Percentiles rank a stretch among this genome's conserved stretches.
Evolutionary conservation across 2,329 filamentous ascomycete species (phyloP).

Genomic region (Colletotrichum spinosum): DNA sequence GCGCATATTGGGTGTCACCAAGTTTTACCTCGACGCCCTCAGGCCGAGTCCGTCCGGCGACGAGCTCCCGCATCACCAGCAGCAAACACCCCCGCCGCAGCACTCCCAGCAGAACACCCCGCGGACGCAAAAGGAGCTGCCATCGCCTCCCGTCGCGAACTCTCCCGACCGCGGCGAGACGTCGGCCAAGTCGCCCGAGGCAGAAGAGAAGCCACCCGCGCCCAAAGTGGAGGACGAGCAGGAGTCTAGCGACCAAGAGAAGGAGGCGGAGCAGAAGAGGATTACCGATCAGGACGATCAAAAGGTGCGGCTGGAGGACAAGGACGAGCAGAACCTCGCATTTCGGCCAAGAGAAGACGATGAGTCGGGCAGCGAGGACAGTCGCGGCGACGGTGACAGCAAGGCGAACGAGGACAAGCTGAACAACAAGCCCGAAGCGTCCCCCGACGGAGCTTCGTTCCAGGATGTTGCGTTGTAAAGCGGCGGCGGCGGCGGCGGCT

Average conservation of each 20-base stretch:
- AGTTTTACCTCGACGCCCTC: constrained; percentile 92
- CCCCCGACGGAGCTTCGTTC: constrained; percentile 70
- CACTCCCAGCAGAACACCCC: constrained; percentile 34
- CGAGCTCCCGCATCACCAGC: constrained; percentile 39
- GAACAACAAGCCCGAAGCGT: constrained; percentile 55
- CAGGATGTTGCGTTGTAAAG: constrained; percentile 70
- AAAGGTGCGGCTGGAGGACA: constrained; percentile 67
- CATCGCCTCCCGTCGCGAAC: constrained; percentile 41
- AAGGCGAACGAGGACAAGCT: constrained; percentile 41
- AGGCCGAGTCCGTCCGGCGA: constrained; percentile 56
- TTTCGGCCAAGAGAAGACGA: constrained; percentile 53
- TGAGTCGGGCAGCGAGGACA: constrained; percentile 41
- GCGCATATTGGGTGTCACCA: constrained; percentile 91
- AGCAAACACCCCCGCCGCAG: constrained; percentile 43
- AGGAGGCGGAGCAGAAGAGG: constrained; percentile 51
- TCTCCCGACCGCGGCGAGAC: constrained; percentile 43
- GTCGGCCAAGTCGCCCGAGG: constrained; percentile 30
- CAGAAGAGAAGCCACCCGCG: constrained; percentile 37
- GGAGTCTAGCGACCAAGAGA: constrained; percentile 45
- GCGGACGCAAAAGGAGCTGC: constrained; percentile 49
- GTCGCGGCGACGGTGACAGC: constrained; percentile 43
- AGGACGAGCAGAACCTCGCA: constrained; percentile 65
- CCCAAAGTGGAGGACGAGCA: constrained; percentile 42
- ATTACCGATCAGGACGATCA: constrained; percentile 60
- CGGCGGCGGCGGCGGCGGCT: not conserved